Evolutionary conservation across 2,329 filamentous ascomycete species (phyloP), one percentile per base, ranked within the genome.

Genomic region (Neonectria hederae): DNA sequence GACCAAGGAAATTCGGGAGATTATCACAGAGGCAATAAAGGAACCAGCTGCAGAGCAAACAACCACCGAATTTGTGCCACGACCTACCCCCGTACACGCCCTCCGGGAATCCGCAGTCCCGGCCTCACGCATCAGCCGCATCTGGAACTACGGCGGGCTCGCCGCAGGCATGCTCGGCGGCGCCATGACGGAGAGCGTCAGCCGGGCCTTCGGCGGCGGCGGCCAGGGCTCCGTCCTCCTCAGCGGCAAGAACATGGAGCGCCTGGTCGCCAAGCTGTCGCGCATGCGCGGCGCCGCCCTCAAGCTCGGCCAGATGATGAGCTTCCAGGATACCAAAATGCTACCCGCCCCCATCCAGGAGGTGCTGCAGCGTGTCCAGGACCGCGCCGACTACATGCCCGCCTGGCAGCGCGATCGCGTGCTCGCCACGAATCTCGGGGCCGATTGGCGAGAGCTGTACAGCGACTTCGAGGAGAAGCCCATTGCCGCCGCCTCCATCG

Each of bases 301-400:
- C 45, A 99, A 99, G 81, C 81, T 99, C 26, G 97, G 96, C 0
- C 96, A 99, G 82, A 96, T 98, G 92, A 91, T 99, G 84, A 97
- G 94, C 77, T 96, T 99, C 75, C 96, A 99, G 83, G 96, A 99
- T 80, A 89, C 93, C 40, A 98, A 97, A 79, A 94, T 97, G 89
- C 87, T 99, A 10, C 96, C 96, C 0, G 88, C 87, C 0, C 88
- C 92, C 1, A 94, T 99, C 54, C 93, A 97, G 69, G 88, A 95
- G 74, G 93, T 99, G 2, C 83, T 99, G 13, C 94, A 97, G 76
- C 90, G 97, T 6, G 96, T 99, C 0, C 96, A 99, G 77, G 96
- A 99, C 77, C 90, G 93, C 61, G 96, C 96, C 42, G 95, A 99
- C 78, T 99, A 98, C 78, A 99, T 99, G 96, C 96, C 96, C 0